These are phyloP conservation scores for Helicocarpus griseus DNA, from an alignment of 2,329 filamentous ascomycete genomes.

Conservation along the genomic window DNA sequence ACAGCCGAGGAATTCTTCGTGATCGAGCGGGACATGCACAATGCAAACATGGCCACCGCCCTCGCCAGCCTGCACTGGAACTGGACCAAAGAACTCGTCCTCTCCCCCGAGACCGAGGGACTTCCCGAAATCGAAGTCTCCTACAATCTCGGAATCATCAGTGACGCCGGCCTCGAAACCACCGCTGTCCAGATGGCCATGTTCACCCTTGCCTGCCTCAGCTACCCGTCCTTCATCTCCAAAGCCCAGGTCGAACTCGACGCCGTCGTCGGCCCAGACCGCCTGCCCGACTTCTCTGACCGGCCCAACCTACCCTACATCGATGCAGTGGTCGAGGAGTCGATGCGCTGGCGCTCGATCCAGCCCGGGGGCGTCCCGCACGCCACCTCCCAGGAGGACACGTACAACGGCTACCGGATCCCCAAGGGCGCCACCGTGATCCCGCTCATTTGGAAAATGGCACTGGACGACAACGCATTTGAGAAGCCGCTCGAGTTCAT, in stretches of 20 bases:
- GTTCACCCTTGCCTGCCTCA: constrained; percentile 38
- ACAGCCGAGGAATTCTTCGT: constrained; percentile 6
- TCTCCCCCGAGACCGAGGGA: too few relatives aligned
- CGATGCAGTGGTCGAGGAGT: constrained; percentile 23
- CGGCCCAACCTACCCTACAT: constrained; percentile 23
- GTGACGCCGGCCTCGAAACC: too few relatives aligned
- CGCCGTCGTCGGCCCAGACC: constrained; percentile 19
- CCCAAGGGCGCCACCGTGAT: constrained; percentile 39
- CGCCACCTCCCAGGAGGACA: constrained; percentile 37
- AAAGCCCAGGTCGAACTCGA: constrained; percentile 31
- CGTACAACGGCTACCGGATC: constrained; percentile 40
- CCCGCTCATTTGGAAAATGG: constrained; percentile 34
- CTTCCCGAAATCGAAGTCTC: too few relatives aligned
- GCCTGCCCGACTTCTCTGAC: constrained; percentile 25
- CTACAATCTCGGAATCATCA: too few relatives aligned
- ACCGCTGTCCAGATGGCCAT: too few relatives aligned
- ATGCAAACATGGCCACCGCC: too few relatives aligned
- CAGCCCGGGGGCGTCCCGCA: constrained; percentile 39
- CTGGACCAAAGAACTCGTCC: too few relatives aligned
- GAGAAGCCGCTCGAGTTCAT: constrained; percentile 28
- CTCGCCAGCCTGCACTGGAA: too few relatives aligned
- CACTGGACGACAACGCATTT: constrained; percentile 29
- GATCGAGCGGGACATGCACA: too few relatives aligned
- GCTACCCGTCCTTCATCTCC: constrained; percentile 32
- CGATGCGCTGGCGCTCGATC: constrained; percentile 30